Evolutionary conservation across 108 stramenopile species (phyloP), one percentile per base, ranked within the genome.

Genomic region (Skeletonema marinoi): DNA sequence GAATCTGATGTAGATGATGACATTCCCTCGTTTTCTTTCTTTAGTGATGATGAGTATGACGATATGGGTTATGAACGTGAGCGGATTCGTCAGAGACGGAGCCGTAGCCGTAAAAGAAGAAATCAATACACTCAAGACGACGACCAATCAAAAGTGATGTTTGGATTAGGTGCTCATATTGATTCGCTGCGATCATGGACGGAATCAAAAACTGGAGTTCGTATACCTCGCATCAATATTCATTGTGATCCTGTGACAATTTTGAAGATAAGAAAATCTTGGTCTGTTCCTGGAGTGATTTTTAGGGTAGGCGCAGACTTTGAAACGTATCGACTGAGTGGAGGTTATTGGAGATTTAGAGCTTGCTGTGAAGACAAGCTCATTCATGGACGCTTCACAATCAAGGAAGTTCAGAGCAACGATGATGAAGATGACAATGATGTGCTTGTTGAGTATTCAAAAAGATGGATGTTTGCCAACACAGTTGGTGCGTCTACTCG

Each of bases 231-330:
- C 1, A 73, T 83, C 6, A 64, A 73, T 51, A 41, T 83, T 5
- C 54, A 70, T 70, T 73, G 77, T 44, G 82, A 83, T 60, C 82
- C 82, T 12, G 60, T 77, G 19, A 83, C 75, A 1, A 70, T 68
- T 60, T 41, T 83, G n/a, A 83, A 83, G 54, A 21, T 83, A 50
- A 44, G 82, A n/a, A 83, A 83, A 67, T 73, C 82, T 6, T 83
- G 75, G 75, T 42, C 73, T 21, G 16, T 83, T 32, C 82, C 82
- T 17, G 71, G 82, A 12, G 82, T 63, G 1, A 77, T 83, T 10
- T 50, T 83, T 32, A 66, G 76, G 5, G 41, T 77, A 13, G 82
- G 82, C 0, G 82, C 82, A 19, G 82, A 83, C 65, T 73, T 83
- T 66, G 82, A 77, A 39, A 77, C 71, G 29, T 66, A 70, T 68